Conservation (phyloP, 2,329 filamentous ascomycete genomes). For the Peltaster fructicola region DNA sequence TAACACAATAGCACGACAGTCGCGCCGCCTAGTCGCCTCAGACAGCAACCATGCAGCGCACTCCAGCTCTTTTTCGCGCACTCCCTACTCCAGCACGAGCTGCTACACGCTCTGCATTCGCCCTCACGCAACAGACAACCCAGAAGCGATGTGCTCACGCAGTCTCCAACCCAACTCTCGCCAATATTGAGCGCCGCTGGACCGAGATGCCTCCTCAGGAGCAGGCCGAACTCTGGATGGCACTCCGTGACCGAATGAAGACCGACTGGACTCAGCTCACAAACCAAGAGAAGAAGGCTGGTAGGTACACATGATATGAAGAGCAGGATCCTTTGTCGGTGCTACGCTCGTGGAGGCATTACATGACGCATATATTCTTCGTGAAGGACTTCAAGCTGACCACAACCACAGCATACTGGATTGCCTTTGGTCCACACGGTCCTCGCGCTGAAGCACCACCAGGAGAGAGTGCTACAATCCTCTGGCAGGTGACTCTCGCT, state of each 20-base stretch:
- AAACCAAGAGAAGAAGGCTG: slow-evolving; percentile 94
- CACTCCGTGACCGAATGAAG: slow-evolving; percentile 96
- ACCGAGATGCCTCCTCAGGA: slow-evolving; percentile 94
- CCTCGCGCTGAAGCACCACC: slow-evolving; percentile 70
- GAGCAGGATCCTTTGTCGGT: too few species aligned
- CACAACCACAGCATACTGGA: slow-evolving; percentile 98
- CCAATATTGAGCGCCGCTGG: slow-evolving; percentile 99
- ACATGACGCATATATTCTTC: too few species aligned
- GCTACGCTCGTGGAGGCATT: too few species aligned
- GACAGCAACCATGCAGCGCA: slow-evolving; percentile 4
- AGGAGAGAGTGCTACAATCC: slow-evolving; percentile 66
- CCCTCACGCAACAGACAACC: slow-evolving; percentile 17
- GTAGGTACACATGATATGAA: slow-evolving; percentile 22
- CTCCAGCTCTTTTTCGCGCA: slow-evolving; percentile 3
- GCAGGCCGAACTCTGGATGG: slow-evolving; percentile 99
- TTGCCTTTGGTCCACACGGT: slow-evolving; percentile 92
- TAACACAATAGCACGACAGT: too few species aligned
- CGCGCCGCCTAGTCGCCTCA: too few species aligned
- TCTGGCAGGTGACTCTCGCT: slow-evolving; percentile 53
- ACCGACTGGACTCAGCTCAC: slow-evolving; percentile 91
- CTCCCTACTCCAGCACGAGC: slow-evolving; percentile 4
- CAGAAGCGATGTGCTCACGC: slow-evolving; percentile 58
- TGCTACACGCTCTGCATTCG: slow-evolving; percentile 14
- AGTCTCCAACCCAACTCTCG: slow-evolving; percentile 92
- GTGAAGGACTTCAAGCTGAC: too few species aligned